Percentiles rank a stretch among this genome's conserved stretches.
Evolutionary conservation across 805 yeast species (phyloP).

Genomic region (Teunomyces lycoperdinae): DNA sequence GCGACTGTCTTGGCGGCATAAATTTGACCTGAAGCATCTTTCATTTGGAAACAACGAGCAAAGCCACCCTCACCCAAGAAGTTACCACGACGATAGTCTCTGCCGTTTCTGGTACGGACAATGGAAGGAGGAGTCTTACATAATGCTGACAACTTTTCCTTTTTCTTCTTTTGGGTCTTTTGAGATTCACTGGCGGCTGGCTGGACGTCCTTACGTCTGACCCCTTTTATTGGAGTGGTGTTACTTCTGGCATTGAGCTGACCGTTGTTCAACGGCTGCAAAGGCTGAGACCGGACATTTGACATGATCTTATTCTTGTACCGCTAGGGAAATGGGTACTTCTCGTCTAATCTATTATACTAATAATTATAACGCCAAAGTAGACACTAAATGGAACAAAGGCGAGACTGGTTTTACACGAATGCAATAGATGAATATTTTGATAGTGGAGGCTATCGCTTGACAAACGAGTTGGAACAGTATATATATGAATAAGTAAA

Average conservation of each 20-base stretch:
- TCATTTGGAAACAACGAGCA: conserved; percentile 97
- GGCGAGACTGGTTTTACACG: not conserved
- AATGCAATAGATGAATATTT: conserved; percentile 2
- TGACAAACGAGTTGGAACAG: conserved; percentile 1
- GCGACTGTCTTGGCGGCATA: conserved; percentile 98
- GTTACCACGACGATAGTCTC: conserved; percentile 85
- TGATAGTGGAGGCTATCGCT: conserved; percentile 2
- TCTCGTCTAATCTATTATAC: conserved; percentile 1
- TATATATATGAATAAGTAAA: conserved; percentile 1
- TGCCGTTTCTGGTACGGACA: conserved; percentile 81
- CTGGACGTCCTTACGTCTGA: conserved; percentile 23
- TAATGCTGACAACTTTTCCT: conserved; percentile 83
- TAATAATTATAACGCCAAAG: not conserved
- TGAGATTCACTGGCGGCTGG: conserved; percentile 11
- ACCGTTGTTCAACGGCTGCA: conserved; percentile 53
- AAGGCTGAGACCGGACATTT: conserved; percentile 35
- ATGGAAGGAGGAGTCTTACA: conserved; percentile 97
- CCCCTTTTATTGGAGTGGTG: conserved; percentile 39
- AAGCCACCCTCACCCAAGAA: conserved; percentile 98
- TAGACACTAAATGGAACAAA: not conserved
- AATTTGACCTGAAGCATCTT: conserved; percentile 79
- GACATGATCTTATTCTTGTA: conserved; percentile 7
- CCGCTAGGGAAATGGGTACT: not conserved
- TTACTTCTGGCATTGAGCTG: conserved; percentile 47
- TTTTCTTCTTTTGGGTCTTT: conserved; percentile 57